Conservation (phyloP, 345 rosid species). For the Arabidopsis suecica region DNA sequence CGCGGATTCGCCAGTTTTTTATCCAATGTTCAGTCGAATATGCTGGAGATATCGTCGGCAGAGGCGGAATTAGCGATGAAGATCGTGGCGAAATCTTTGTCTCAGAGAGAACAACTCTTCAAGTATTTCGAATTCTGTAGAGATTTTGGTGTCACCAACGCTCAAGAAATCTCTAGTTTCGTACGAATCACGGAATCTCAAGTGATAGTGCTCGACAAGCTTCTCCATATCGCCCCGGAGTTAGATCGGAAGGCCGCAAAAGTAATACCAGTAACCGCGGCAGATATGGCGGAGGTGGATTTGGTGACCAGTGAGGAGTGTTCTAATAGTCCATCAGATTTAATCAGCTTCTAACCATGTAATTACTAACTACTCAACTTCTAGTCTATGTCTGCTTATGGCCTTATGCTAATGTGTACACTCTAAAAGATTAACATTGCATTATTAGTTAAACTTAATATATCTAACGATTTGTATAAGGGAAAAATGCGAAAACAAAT, state of each 20-base stretch:
- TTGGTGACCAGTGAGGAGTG: neutral
- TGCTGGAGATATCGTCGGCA: constrained; percentile 27
- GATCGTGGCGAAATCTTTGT: constrained; percentile 53
- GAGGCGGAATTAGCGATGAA: constrained; percentile 56
- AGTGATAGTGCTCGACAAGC: constrained; percentile 47
- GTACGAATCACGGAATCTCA: constrained; percentile 52
- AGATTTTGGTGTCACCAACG: constrained; percentile 53
- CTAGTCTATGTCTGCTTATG: neutral
- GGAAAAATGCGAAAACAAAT: neutral
- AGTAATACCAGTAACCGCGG: neutral
- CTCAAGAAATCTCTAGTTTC: constrained; percentile 48
- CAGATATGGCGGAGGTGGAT: neutral
- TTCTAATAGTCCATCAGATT: neutral
- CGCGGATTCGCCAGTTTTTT: constrained; percentile 47
- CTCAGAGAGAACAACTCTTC: constrained; percentile 55
- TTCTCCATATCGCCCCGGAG: constrained; percentile 21
- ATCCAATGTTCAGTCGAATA: constrained; percentile 27
- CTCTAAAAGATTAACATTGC: neutral
- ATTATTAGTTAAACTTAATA: neutral
- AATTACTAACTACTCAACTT: neutral
- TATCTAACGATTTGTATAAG: neutral
- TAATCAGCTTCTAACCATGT: constrained; percentile 22
- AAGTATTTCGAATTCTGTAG: constrained; percentile 56
- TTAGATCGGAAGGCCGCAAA: constrained; percentile 30
- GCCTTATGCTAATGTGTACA: neutral